Conservation (phyloP, 2,329 filamentous ascomycete genomes). For the Cladophialophora chaetospira region DNA sequence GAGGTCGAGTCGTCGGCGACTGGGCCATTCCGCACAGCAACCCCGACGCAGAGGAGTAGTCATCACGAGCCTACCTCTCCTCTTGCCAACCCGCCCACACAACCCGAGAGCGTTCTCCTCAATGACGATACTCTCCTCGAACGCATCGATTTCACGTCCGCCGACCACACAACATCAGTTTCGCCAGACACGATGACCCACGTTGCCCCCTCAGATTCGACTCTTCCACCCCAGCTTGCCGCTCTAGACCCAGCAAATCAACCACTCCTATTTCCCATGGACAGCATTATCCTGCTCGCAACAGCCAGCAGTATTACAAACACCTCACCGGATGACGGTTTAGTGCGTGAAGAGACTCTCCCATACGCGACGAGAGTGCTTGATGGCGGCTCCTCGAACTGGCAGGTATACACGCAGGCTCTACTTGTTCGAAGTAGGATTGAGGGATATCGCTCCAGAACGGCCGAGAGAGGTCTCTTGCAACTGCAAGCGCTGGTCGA, state of each 20-base stretch:
- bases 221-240: slow-evolving; percentile 63
- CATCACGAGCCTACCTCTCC: not conserved
- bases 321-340: slow-evolving; percentile 76
- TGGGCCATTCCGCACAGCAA: not conserved
- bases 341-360: slow-evolving; percentile 90
- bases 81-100: slow-evolving; percentile 34
- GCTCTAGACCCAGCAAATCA: slow-evolving; percentile 75
- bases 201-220: slow-evolving; percentile 47
- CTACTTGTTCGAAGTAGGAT: slow-evolving; percentile 86
- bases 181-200: slow-evolving; percentile 28
- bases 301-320: slow-evolving; percentile 87
- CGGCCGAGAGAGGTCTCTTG: slow-evolving; percentile 82
- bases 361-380: slow-evolving; percentile 89
- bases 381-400: slow-evolving; percentile 86
- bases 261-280: slow-evolving; percentile 76
- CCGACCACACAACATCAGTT: slow-evolving; percentile 31
- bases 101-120: slow-evolving; percentile 71
- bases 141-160: slow-evolving; percentile 71
- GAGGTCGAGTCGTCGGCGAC: not conserved
- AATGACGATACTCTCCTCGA: slow-evolving; percentile 95
- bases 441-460: slow-evolving; percentile 82
- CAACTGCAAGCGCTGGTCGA: slow-evolving; percentile 95
- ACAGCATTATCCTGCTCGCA: slow-evolving; percentile 82
- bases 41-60: not conserved
- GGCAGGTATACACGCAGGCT: slow-evolving; percentile 96